These are phyloP conservation scores for Salix exigua DNA, from an alignment of 345 rosid species.

Conservation along the genomic window DNA sequence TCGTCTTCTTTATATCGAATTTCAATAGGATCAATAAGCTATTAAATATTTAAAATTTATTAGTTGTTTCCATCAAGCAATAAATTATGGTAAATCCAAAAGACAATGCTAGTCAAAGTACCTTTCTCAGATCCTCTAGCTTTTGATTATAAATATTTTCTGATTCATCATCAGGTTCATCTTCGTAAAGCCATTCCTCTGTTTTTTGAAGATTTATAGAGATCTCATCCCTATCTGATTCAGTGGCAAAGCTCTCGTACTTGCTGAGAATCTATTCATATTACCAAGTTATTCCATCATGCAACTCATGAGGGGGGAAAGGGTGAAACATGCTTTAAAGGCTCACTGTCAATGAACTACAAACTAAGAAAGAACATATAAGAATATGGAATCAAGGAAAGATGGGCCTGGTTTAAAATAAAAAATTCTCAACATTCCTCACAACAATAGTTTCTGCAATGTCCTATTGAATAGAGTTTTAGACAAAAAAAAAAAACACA, in stretches of 20 bases:
- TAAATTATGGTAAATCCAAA: not conserved
- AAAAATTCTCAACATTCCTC: not conserved
- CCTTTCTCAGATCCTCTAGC: slow-evolving; percentile 88
- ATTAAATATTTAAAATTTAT: no score
- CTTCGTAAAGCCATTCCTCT: slow-evolving; percentile 91
- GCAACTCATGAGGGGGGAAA: not conserved
- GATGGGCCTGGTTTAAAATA: not conserved
- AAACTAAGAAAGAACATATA: not conserved
- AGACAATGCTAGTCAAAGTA: not conserved
- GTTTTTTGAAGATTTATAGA: slow-evolving; percentile 57
- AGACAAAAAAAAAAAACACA: not conserved
- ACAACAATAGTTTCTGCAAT: not conserved
- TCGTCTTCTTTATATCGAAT: slow-evolving; percentile 75
- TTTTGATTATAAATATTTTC: slow-evolving; percentile 82
- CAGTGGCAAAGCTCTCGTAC: slow-evolving; percentile 59
- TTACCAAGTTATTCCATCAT: not conserved
- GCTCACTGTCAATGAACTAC: not conserved
- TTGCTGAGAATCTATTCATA: slow-evolving; percentile 49
- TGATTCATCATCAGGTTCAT: slow-evolving; percentile 93
- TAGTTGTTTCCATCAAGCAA: slow-evolving; percentile 11
- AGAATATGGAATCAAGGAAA: not conserved
- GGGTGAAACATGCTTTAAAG: not conserved
- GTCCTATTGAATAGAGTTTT: not conserved
- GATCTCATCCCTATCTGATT: slow-evolving; percentile 56
- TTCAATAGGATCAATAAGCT: slow-evolving; percentile 88